Evolutionary conservation across 1,284 basidiomycete species (phyloP).

Genomic region (Ustilago loliicola): DNA sequence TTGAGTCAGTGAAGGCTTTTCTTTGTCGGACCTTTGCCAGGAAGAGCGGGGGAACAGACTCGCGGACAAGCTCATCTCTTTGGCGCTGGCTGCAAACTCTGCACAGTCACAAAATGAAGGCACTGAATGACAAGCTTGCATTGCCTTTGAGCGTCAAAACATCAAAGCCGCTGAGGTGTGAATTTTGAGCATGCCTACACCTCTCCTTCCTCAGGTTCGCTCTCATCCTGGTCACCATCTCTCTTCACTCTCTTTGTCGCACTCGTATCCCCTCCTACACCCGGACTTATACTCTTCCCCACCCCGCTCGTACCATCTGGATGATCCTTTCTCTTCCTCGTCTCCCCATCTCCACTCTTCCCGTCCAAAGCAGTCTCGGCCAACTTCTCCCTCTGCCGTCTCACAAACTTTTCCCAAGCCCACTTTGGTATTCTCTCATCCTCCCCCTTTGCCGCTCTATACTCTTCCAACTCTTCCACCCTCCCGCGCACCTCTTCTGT

Average conservation of each 20-base stretch:
- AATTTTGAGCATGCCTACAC: slow-evolving; percentile 21
- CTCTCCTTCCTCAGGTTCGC: slow-evolving; percentile 50
- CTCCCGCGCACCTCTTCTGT: slow-evolving; percentile 20
- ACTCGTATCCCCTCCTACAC: background rate
- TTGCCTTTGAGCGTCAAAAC: background rate
- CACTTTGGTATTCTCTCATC: slow-evolving; percentile 48
- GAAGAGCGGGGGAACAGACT: background rate
- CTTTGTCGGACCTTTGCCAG: background rate
- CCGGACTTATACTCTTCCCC: background rate
- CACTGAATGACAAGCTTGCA: background rate
- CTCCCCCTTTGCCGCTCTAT: slow-evolving; percentile 40
- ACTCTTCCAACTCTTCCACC: slow-evolving; percentile 45
- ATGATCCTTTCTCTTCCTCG: slow-evolving; percentile 33
- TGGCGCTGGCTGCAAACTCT: too few species aligned
- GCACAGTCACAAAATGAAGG: background rate
- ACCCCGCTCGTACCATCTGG: background rate
- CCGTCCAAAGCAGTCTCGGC: slow-evolving; percentile 2
- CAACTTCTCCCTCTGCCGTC: slow-evolving; percentile 58
- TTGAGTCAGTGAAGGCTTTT: background rate
- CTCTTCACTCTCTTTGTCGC: slow-evolving; percentile 16
- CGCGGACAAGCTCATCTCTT: too few species aligned
- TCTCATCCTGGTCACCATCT: slow-evolving; percentile 25
- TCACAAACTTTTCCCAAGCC: slow-evolving; percentile 67
- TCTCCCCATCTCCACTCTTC: slow-evolving; percentile 2
- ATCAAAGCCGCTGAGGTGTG: background rate